phyloP scores from a whole-genome alignment of 805 yeast species.

The Wickerhamomyces silvicola region DNA sequence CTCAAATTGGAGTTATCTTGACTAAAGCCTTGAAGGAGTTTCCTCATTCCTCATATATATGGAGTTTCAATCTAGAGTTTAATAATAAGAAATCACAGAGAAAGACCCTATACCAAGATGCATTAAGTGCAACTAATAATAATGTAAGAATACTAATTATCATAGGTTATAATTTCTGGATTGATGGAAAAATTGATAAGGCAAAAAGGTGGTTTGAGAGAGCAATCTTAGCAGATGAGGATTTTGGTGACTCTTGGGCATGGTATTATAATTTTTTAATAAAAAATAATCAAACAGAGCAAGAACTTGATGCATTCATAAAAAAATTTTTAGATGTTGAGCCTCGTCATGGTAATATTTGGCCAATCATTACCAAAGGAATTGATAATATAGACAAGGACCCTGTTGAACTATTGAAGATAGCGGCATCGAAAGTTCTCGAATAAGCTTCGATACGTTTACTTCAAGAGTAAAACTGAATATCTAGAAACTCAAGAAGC shows the following conservation, averaged over 20 bases:
- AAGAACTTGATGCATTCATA: constrained; percentile 32
- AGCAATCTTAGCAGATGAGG: constrained; percentile 47
- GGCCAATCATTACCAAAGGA: constrained; percentile 49
- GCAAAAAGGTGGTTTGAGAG: constrained; percentile 72
- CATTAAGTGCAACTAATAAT: constrained; percentile 60
- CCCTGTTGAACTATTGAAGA: constrained; percentile 33
- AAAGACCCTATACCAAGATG: constrained; percentile 58
- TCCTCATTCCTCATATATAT: constrained; percentile 54
- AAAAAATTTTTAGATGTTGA: constrained; percentile 35
- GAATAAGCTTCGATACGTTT: not conserved
- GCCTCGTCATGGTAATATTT: constrained; percentile 56
- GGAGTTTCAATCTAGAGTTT: constrained; percentile 53
- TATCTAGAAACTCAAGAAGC: too few relatives aligned
- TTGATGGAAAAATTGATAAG: constrained; percentile 53
- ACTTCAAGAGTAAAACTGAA: too few relatives aligned
- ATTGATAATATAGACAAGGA: constrained; percentile 37
- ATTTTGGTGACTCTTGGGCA: constrained; percentile 75
- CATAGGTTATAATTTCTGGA: constrained; percentile 65
- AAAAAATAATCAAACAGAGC: constrained; percentile 25
- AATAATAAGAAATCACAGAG: constrained; percentile 42
- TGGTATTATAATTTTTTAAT: constrained; percentile 46
- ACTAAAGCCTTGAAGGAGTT: constrained; percentile 52
- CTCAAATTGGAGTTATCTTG: constrained; percentile 48
- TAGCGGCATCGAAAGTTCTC: constrained; percentile 5
- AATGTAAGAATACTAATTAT: constrained; percentile 50